These are phyloP conservation scores for Blastobotrys ciferrii DNA, from an alignment of 1,139 yeast species.

Conservation along the genomic window DNA sequence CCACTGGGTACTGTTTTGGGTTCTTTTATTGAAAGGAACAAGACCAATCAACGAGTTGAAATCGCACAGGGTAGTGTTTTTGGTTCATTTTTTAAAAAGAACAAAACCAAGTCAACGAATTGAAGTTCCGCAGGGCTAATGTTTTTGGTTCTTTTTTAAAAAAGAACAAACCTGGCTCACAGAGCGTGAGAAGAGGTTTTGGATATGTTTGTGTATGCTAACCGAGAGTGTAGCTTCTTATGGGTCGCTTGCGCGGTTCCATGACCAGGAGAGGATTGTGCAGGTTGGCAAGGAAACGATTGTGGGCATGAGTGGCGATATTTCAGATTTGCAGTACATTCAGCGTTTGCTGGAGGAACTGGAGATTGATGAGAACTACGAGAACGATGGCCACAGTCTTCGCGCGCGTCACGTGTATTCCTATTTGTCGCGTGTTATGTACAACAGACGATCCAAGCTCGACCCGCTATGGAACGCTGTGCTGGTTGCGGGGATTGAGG, in stretches of 20 bases:
- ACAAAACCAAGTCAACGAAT: no score
- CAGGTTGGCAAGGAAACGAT: constrained; percentile 81
- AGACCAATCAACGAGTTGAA: no score
- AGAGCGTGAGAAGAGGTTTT: no score
- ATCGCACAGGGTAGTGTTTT: no score
- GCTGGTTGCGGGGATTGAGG: constrained; percentile 83
- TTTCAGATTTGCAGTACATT: constrained; percentile 87
- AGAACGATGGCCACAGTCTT: constrained; percentile 72
- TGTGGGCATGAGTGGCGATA: constrained; percentile 94
- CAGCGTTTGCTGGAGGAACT: constrained; percentile 74
- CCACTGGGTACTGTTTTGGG: no score
- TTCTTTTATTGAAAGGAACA: no score
- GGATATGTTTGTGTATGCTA: no score
- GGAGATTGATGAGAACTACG: constrained; percentile 75
- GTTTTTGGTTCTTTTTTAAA: no score
- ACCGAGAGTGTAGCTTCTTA: constrained; percentile 50
- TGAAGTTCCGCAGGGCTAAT: no score
- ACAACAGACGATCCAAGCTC: constrained; percentile 86
- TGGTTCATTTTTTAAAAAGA: no score
- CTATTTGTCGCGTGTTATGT: constrained; percentile 79
- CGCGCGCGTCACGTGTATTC: constrained; percentile 87
- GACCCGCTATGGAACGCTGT: constrained; percentile 96
- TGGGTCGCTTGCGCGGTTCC: constrained; percentile 88
- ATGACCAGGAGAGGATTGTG: constrained; percentile 78
- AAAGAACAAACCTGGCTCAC: no score